Conservation (phyloP, 2,329 filamentous ascomycete genomes). For the Colletotrichum ledebouriae region DNA sequence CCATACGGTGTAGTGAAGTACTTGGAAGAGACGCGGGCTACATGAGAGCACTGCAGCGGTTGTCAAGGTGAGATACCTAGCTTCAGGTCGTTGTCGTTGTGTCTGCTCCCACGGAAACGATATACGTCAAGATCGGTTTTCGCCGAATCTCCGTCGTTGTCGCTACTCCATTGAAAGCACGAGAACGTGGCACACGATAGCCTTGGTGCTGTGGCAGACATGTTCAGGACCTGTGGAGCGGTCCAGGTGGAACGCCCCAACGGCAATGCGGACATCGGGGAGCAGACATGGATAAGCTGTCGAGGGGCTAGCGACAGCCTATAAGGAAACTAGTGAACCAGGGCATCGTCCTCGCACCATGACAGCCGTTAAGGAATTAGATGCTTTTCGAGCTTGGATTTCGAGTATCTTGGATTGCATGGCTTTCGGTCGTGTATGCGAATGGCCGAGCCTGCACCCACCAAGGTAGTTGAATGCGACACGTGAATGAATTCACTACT, state of each 20-base stretch:
- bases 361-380: background rate
- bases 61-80: background rate
- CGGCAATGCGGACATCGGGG: background rate
- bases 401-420: background rate
- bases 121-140: no score
- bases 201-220: background rate
- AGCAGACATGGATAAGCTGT: constrained; percentile 2
- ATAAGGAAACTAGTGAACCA: background rate
- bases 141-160: no score
- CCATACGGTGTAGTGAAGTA: background rate
- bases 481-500: background rate
- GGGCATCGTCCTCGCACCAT: constrained; percentile 15
- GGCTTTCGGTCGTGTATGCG: background rate
- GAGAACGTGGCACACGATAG: no score
- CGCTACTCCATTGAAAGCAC: no score
- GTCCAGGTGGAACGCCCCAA: constrained; percentile 4
- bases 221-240: background rate
- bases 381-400: background rate
- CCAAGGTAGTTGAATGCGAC: background rate
- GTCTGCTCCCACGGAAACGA: no score
- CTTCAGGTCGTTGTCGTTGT: no score
- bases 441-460: background rate
- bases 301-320: background rate
- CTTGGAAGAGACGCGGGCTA: background rate
- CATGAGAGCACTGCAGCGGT: background rate